Evolutionary conservation across 2,329 filamentous ascomycete genomes (phyloP), one percentile per base, ranked within the genome.

Genomic region (Colletotrichum somersetense): DNA sequence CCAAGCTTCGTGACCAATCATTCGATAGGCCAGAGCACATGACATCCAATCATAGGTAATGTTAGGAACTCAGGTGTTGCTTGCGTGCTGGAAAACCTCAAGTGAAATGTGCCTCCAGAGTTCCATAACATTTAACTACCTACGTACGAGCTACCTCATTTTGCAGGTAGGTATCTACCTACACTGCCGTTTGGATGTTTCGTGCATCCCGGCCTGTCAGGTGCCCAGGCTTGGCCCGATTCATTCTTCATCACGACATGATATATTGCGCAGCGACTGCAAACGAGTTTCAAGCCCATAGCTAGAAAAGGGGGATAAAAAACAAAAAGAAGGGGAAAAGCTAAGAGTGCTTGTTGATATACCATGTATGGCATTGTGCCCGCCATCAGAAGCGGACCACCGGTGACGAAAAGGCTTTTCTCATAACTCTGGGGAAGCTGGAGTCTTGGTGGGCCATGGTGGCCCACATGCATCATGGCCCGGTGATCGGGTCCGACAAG

Each of bases 341-440:
- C 11, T 7, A n/a, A 16, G 26, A 35, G 35, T 35, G 20, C 26
- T 33, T 35, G 18, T 12, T 11, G 5, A 30, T 18, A 56, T 56
- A 35, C 33, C 2, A 11, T 38, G 35, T 30, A 35, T 55, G 26
- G 30, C 50, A 5, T 33, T 30, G 12, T 4, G 16, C 26, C 12
- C 20, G 53, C 48, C 7, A 16, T 42, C 55, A 26, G 7, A 10
- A 42, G 20, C n/a, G 12, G 35, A n/a, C n/a, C 55, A 6, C 35
- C 30, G 42, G 42, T 33, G 26, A 42, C 35, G 52, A 20, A 10
- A 10, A 26, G 40, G 26, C 10, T 14, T n/a, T 56, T 58, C 48
- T 58, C 30, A 30, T 30, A 50, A 50, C n/a, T 58, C 63, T 42
- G 53, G 53, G 42, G 63, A 52, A 30, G 33, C 30, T 66, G n/a